A percentile compares a stretch with the other conserved stretches of the same genome.
phyloP scores from a whole-genome alignment of 768 basidiomycete species.

The Mrakia frigida region DNA sequence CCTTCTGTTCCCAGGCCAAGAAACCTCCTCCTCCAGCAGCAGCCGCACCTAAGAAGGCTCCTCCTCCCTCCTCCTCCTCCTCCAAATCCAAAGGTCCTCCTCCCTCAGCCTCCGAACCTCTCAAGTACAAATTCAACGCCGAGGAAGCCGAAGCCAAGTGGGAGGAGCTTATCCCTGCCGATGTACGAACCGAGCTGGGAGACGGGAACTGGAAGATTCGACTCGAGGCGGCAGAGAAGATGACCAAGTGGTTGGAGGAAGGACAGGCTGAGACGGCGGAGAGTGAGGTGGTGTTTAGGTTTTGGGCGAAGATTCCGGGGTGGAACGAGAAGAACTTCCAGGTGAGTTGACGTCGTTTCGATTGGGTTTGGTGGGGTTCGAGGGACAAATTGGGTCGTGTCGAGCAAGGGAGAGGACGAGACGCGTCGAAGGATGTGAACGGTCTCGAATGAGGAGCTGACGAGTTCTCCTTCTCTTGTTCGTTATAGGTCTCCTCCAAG shows the following conservation, averaged over 20 bases:
- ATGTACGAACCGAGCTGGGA: constrained; percentile 65
- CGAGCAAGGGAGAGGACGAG: too few species aligned
- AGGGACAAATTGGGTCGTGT: background rate
- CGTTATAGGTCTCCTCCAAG: constrained; percentile 74
- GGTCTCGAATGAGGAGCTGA: background rate
- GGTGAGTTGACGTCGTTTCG: constrained; percentile 47
- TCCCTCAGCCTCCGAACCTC: constrained; percentile 57
- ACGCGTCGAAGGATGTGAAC: too few species aligned
- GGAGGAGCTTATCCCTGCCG: constrained; percentile 62
- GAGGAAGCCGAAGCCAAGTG: constrained; percentile 87
- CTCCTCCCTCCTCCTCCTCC: constrained; percentile 32
- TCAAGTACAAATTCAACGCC: constrained; percentile 84
- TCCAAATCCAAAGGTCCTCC: constrained; percentile 40
- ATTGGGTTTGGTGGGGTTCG: background rate
- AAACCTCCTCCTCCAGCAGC: constrained; percentile 28
- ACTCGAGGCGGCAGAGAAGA: constrained; percentile 77
- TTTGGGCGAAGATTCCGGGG: constrained; percentile 77
- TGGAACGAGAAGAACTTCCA: constrained; percentile 99
- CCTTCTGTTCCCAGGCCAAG: constrained; percentile 14
- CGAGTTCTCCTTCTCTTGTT: background rate
- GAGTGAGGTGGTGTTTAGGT: constrained; percentile 79
- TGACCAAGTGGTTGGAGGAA: constrained; percentile 72
- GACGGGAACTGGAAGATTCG: constrained; percentile 92
- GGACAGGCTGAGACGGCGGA: constrained; percentile 61
- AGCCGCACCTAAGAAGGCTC: constrained; percentile 43